A percentile compares a stretch with the other conserved stretches of the same genome.
Evolutionary conservation across 2,329 filamentous ascomycete genomes (phyloP).

Genomic region (Xylariales sp.): DNA sequence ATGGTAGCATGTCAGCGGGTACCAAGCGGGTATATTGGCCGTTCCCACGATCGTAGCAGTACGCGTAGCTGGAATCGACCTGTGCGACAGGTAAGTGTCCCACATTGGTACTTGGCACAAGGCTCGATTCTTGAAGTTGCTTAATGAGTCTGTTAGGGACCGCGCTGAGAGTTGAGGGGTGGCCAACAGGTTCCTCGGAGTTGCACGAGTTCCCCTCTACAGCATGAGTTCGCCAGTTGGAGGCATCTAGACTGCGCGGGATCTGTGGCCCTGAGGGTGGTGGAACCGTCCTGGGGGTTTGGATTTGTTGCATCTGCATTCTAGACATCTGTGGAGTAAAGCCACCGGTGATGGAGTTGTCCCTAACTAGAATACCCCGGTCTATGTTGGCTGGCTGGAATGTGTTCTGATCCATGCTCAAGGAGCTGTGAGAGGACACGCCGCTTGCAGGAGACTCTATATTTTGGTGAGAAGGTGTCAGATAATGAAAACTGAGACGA

Average conservation of each 20-base stretch:
- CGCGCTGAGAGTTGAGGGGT: no score
- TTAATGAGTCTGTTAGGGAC: no score
- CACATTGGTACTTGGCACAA: no score
- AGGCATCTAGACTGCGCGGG: conserved; percentile 18
- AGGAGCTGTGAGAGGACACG: no score
- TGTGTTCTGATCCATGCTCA: conserved; percentile 22
- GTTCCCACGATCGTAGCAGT: conserved; percentile 49
- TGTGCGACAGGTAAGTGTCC: conserved; percentile 16
- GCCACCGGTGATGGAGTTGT: conserved; percentile 12
- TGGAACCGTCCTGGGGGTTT: conserved; percentile 13
- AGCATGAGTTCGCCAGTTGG: conserved; percentile 23
- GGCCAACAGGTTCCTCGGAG: conserved; percentile 13
- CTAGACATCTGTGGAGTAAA: conserved; percentile 10
- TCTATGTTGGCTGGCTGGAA: conserved; percentile 24
- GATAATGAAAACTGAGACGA: conserved; percentile 16
- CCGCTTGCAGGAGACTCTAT: no score
- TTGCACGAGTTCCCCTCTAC: conserved; percentile 11
- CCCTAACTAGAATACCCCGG: conserved; percentile 18
- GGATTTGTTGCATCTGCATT: conserved; percentile 11
- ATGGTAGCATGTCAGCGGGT: conserved; percentile 49
- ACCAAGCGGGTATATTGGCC: conserved; percentile 51
- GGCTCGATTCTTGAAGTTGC: no score
- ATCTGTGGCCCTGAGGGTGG: conserved; percentile 9
- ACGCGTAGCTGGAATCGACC: conserved; percentile 33
- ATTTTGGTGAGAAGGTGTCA: no score